Base-by-base conservation (phyloP, 2,329 filamentous ascomycete species). In the Fusarium cicatricum region DNA sequence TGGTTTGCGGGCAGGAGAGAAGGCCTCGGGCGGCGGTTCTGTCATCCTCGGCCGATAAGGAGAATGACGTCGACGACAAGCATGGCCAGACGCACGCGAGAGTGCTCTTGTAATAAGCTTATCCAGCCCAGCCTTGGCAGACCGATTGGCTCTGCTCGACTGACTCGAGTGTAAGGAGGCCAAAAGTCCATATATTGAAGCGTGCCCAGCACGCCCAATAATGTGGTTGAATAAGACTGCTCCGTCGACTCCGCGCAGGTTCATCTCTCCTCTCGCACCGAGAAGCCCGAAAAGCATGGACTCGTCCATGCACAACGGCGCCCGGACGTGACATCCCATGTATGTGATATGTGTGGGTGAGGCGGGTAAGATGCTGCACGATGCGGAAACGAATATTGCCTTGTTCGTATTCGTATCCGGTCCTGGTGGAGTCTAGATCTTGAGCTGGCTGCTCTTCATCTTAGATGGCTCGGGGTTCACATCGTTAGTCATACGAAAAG, bases 361-460 rank as follows among this genome's bases (percentile, higher is more conserved):
- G 34, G 43, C 17, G 15, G 12, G 32, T 37, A 21, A 28, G 11
- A n/a, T n/a, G n/a, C 36, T 31, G 28, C 28, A 4, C 34, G 29
- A 28, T 46, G 21, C 32, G 21, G 17, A 23, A 38, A 47, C 38
- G 44, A 33, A 14, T n/a, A 11, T 38, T 16, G n/a, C 45, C 43
- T 51, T 55, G 39, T 60, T 65, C 65, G 65, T 67, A 61, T 67
- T 66, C 65, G 65, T 62, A 57, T 66, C 57, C 50, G 63, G 52
- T 28, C n/a, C 10, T 37, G 36, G 52, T 23, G 28, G 12, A 10
- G 16, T n/a, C 29, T 38, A 16, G 11, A 38, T 31, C 26, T 39
- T n/a, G 17, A 26, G 14, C 23, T 23, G 44, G 21, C 21, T 4
- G 21, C 21, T 23, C 21, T 23, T 23, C 21, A 23, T 4, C 21